Base-by-base conservation (phyloP, 768 basidiomycete species). In the Leccinum sublutescens region DNA sequence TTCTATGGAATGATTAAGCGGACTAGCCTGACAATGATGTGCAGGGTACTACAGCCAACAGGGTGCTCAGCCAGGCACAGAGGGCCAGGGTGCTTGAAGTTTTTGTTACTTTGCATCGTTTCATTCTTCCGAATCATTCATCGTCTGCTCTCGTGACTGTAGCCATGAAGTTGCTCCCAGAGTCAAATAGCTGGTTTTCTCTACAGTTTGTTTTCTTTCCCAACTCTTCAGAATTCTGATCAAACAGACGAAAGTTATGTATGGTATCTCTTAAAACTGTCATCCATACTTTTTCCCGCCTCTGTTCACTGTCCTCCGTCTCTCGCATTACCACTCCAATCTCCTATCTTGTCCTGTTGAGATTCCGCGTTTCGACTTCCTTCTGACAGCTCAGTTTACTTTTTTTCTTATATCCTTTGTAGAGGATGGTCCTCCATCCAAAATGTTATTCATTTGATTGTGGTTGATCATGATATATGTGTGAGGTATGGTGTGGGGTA, bases 21-120 rank as follows among this genome's bases (percentile, higher is more conserved):
- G 43, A 56, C 54, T 60, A 15, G 31, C 54, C 60, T 64, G 55
- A 60, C 68, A 52, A 52, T 66, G 19, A n/a, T 60, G 62, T 53
- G 2, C 55, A 93, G 91, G 90, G 63, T 93, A 93, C 69, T 93
- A 93, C 66, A 83, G 85, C 54, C 91, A 92, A 74, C 88, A 89
- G 75, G 79, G 82, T 59, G 76, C 73, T 49, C 86, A 86, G 70
- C 86, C 85, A 56, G 79, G 82, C 63, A 74, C 79, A 57, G 80
- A 80, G 57, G 88, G 88, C 66, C 74, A 75, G 58, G 74, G 74
- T 53, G 74, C 70, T 64, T 73, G 66, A 68, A 62, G 55, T 62
- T 56, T 52, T 61, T 61, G 62, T 57, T 62, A 53, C 61, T 59
- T 62, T 71, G 64, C 66, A 64, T 65, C 61, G 50, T 68, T 62